phyloP scores from a whole-genome alignment of 2,329 filamentous ascomycete genomes.

The Clarireedia paspali region DNA sequence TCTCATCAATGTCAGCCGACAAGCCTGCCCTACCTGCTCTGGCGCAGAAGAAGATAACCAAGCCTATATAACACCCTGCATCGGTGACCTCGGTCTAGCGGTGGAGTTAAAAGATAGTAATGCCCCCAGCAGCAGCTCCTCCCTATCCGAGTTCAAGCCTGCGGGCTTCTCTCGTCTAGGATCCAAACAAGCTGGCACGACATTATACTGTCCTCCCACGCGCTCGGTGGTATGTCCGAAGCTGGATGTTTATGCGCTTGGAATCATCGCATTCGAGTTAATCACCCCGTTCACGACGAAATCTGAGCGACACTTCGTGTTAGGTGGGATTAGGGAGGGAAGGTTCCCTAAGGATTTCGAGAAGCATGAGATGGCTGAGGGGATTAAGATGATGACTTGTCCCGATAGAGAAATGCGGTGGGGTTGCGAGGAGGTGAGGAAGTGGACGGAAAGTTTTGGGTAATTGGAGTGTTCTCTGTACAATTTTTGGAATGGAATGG shows the following conservation, averaged over 20 bases:
- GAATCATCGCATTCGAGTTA: slow-evolving; percentile 56
- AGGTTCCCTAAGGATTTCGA: slow-evolving; percentile 18
- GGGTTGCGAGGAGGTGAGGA: slow-evolving; percentile 16
- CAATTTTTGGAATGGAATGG: no score
- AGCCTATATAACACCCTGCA: slow-evolving; percentile 48
- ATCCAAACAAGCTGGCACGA: slow-evolving; percentile 46
- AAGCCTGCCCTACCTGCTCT: slow-evolving; percentile 33
- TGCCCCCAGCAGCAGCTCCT: neutral
- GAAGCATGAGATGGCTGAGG: slow-evolving; percentile 17
- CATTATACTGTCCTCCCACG: slow-evolving; percentile 45
- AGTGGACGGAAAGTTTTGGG: slow-evolving; percentile 13
- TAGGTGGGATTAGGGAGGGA: slow-evolving; percentile 31
- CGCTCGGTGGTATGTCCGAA: slow-evolving; percentile 36
- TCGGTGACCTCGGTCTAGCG: slow-evolving; percentile 62
- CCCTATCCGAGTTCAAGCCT: neutral
- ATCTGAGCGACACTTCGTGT: slow-evolving; percentile 38
- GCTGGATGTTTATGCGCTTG: slow-evolving; percentile 54
- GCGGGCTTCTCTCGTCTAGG: slow-evolving; percentile 6
- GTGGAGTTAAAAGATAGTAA: slow-evolving; percentile 33
- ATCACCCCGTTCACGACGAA: slow-evolving; percentile 45
- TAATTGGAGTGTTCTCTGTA: no score
- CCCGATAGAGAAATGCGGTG: slow-evolving; percentile 15
- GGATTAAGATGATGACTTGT: slow-evolving; percentile 21
- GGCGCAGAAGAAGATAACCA: slow-evolving; percentile 14
- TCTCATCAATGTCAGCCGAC: slow-evolving; percentile 35